Percentiles rank a stretch among this genome's conserved stretches.
Conservation (phyloP, 192 early-diverging fungal genomes). For the Endogone sp. region DNA sequence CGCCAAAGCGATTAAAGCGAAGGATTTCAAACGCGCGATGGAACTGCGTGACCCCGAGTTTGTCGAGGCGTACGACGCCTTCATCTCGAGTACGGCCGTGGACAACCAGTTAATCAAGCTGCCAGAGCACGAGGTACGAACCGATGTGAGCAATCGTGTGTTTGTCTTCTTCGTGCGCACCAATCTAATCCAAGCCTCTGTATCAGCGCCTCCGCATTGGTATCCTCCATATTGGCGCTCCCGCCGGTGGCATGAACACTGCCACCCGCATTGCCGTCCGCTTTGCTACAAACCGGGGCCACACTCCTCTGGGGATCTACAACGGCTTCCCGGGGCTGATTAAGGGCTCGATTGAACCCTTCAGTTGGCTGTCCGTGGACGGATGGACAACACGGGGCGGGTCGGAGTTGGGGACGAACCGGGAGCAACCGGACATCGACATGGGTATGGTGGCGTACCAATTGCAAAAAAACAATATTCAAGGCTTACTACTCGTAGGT, state of each 20-base stretch:
- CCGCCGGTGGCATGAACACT: conserved; percentile 97
- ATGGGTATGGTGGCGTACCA: conserved; percentile 88
- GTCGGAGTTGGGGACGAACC: conserved; percentile 91
- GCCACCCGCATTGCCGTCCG: conserved; percentile 87
- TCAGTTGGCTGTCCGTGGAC: conserved; percentile 82
- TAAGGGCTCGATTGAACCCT: conserved; percentile 69
- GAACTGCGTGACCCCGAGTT: conserved; percentile 88
- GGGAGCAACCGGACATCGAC: conserved; percentile 71
- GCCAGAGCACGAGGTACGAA: conserved; percentile 19
- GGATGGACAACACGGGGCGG: conserved; percentile 93
- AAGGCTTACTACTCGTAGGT: conserved; percentile 91
- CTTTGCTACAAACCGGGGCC: conserved; percentile 82
- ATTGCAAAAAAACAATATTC: conserved; percentile 86
- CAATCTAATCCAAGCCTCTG: conserved; percentile 4
- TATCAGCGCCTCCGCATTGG: conserved; percentile 74
- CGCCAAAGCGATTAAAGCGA: conserved; percentile 72
- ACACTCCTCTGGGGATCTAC: conserved; percentile 80
- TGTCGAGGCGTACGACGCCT: conserved; percentile 58
- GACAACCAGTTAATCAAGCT: conserved; percentile 32
- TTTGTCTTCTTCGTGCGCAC: too few relatives aligned
- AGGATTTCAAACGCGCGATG: conserved; percentile 89
- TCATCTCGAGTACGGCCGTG: conserved; percentile 53
- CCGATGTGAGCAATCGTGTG: too few relatives aligned
- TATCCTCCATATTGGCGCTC: conserved; percentile 92
- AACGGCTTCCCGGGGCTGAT: conserved; percentile 93